phyloP scores from a whole-genome alignment of 805 yeast species.

The Sugiyamaella boreocaroliniensis region DNA sequence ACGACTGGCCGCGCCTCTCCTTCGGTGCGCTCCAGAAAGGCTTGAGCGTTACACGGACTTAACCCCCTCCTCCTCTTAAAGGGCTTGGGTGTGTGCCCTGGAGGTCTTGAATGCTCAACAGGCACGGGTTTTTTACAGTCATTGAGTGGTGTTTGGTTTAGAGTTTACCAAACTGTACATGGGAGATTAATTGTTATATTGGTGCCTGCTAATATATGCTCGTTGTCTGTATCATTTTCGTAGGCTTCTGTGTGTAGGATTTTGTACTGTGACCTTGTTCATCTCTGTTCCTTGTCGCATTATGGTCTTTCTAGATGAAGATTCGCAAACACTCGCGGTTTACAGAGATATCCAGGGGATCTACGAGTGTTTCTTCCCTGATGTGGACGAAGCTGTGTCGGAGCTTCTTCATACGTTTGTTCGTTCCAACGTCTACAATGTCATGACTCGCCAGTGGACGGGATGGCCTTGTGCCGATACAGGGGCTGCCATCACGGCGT shows the following conservation, averaged over 20 bases:
- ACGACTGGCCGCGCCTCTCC: slow-evolving; percentile 12
- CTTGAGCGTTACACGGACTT: background rate
- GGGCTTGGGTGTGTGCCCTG: no score
- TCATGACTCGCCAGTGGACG: background rate
- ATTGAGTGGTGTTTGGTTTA: background rate
- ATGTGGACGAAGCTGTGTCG: background rate
- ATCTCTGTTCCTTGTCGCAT: background rate
- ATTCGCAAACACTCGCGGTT: background rate
- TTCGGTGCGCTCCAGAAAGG: slow-evolving; percentile 17
- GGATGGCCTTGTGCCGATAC: background rate
- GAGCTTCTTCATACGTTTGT: background rate
- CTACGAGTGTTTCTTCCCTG: slow-evolving; percentile 1
- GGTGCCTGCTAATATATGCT: no score
- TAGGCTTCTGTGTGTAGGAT: background rate
- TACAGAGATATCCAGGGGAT: slow-evolving; percentile 2
- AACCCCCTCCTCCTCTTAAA: no score
- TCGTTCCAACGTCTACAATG: background rate
- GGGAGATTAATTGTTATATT: background rate
- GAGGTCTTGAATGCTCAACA: no score
- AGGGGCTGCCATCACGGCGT: background rate
- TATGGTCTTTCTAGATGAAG: slow-evolving; percentile 4
- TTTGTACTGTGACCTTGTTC: background rate
- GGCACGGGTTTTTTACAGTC: no score
- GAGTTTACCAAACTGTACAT: background rate
- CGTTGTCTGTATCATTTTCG: background rate